Evolutionary conservation across 2,329 filamentous ascomycete species (phyloP).

Genomic region (Plectosphaerella plurivora): DNA sequence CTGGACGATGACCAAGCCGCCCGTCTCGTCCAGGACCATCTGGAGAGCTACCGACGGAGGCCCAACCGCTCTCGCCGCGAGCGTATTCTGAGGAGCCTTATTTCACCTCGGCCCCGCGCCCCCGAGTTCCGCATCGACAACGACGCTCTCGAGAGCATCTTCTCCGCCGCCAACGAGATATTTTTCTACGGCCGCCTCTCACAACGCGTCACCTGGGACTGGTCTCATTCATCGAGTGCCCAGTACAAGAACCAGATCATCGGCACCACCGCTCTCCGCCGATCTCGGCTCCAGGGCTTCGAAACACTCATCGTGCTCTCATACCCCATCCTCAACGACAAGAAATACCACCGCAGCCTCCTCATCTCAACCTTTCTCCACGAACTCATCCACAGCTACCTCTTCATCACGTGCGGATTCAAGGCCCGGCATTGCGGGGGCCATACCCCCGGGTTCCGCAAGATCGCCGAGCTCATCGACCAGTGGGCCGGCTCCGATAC

Average conservation of each 20-base stretch:
- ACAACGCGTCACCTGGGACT: conserved; percentile 58
- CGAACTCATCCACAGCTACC: conserved; percentile 63
- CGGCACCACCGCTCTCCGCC: conserved; percentile 57
- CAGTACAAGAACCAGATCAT: conserved; percentile 53
- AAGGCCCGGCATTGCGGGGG: conserved; percentile 50
- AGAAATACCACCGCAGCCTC: conserved; percentile 53
- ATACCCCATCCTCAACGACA: conserved; percentile 50
- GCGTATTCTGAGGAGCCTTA: conserved; percentile 53
- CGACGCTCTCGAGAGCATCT: conserved; percentile 51
- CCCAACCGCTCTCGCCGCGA: conserved; percentile 47
- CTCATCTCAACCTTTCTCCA: conserved; percentile 63
- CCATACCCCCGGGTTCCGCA: conserved; percentile 55
- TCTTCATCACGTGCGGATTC: conserved; percentile 59
- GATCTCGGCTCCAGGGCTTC: conserved; percentile 41
- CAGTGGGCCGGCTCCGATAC: conserved; percentile 53
- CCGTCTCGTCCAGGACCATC: conserved; percentile 41
- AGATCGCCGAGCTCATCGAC: conserved; percentile 57
- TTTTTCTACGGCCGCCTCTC: conserved; percentile 56
- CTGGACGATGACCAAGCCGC: conserved; percentile 44
- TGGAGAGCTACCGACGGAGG: conserved; percentile 38
- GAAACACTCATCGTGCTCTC: conserved; percentile 62
- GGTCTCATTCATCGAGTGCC: conserved; percentile 46
- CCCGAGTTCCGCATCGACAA: conserved; percentile 52
- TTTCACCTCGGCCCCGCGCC: conserved; percentile 42
- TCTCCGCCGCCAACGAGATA: conserved; percentile 56